These are phyloP conservation scores for Eurotiales sp. DNA, from an alignment of 2,329 filamentous ascomycete genomes.

Conservation along the genomic window DNA sequence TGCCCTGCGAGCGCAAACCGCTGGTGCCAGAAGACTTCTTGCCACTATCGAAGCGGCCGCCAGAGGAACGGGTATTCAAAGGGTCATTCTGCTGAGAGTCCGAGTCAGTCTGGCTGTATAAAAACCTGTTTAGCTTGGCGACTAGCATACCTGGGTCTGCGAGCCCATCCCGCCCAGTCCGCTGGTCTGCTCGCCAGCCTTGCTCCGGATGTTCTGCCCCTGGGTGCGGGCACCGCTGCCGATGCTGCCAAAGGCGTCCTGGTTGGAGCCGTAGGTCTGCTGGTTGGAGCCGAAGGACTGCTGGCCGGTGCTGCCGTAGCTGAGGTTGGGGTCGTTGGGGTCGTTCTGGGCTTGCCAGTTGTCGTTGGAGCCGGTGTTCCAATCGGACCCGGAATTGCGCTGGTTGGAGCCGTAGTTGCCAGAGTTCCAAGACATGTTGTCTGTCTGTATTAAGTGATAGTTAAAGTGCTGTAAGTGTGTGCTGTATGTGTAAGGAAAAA, in stretches of 20 bases:
- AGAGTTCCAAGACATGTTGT: not conserved
- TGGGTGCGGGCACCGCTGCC: slow-evolving; percentile 51
- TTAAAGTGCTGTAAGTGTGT: too few species aligned
- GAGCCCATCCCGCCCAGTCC: slow-evolving; percentile 33
- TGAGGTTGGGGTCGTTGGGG: not conserved
- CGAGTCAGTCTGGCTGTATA: not conserved
- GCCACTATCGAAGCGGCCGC: slow-evolving; percentile 5
- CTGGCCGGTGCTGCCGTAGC: not conserved
- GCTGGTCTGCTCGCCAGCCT: slow-evolving; percentile 45
- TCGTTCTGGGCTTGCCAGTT: not conserved
- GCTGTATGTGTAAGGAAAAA: too few species aligned
- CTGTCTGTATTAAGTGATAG: not conserved
- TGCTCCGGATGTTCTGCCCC: slow-evolving; percentile 46
- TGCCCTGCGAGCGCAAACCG: too few species aligned
- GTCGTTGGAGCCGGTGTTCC: too few species aligned
- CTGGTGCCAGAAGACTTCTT: not conserved
- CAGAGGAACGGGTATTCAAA: too few species aligned
- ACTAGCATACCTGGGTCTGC: slow-evolving; percentile 4
- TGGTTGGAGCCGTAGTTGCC: not conserved
- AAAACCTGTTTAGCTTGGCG: not conserved
- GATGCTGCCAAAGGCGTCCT: slow-evolving; percentile 45
- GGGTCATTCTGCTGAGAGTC: too few species aligned
- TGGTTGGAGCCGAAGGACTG: too few species aligned
- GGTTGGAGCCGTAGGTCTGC: slow-evolving; percentile 32
- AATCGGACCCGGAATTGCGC: too few species aligned